A percentile compares a stretch with the other conserved stretches of the same genome.
Evolutionary conservation across 257 asterid genomes (phyloP).

Genomic region (Penstemon eatonii): DNA sequence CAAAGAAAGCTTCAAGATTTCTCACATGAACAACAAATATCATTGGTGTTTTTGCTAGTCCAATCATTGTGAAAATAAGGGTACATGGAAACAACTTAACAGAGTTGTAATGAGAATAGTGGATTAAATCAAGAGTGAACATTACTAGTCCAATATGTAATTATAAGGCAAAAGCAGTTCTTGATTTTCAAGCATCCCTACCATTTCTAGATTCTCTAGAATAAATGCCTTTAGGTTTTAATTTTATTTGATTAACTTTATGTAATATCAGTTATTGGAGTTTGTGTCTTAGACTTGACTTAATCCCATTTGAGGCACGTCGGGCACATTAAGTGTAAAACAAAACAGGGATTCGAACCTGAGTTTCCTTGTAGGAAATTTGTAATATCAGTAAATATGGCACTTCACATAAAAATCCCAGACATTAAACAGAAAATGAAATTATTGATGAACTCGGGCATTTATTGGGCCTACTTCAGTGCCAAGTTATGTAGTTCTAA

Average conservation of each 20-base stretch:
- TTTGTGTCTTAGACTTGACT: too few species aligned
- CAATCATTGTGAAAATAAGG: conserved; percentile 6
- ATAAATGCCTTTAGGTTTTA: neutral
- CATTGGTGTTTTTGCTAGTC: neutral
- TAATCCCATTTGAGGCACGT: too few species aligned
- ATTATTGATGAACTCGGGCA: neutral
- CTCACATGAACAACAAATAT: conserved; percentile 18
- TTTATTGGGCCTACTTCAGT: neutral
- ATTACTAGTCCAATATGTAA: neutral
- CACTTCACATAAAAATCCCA: too few species aligned
- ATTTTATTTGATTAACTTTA: neutral
- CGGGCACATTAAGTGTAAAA: too few species aligned
- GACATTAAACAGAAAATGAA: neutral
- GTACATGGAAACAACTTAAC: conserved; percentile 3
- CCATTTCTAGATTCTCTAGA: neutral
- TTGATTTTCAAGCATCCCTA: neutral
- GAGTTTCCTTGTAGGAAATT: too few species aligned
- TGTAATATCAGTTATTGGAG: neutral
- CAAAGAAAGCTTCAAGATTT: conserved; percentile 3
- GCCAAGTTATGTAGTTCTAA: conserved; percentile 3
- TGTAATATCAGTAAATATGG: too few species aligned
- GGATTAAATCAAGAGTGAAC: neutral
- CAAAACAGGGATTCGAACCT: too few species aligned
- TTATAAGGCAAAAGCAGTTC: neutral
- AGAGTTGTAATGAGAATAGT: neutral